phyloP scores from a whole-genome alignment of 306 rosid species.

The Acacia acuminata region DNA sequence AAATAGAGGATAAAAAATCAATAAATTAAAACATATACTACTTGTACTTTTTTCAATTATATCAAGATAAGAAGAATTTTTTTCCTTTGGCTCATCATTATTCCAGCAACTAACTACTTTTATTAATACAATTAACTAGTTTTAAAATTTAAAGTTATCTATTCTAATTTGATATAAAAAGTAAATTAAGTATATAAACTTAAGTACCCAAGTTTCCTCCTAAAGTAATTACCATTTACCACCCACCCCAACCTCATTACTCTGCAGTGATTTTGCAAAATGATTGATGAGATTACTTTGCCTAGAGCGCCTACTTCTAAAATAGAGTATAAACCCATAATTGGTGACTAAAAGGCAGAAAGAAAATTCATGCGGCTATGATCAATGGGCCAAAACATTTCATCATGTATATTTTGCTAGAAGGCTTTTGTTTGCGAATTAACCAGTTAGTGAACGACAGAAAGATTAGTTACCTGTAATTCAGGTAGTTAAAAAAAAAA shows the following conservation, averaged over 20 bases:
- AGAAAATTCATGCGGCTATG: not conserved
- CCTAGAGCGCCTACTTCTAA: not conserved
- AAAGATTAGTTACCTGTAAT: not conserved
- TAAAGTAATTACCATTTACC: not conserved
- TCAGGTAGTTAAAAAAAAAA: not conserved
- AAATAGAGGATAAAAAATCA: not conserved
- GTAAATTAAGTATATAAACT: not conserved
- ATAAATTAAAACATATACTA: not conserved
- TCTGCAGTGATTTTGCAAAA: not conserved
- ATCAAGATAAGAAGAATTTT: not conserved
- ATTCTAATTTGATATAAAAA: not conserved
- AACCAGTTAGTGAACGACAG: not conserved
- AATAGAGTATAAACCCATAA: not conserved
- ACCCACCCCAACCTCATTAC: not conserved
- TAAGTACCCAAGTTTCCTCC: not conserved
- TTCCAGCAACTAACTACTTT: not conserved
- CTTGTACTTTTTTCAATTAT: not conserved
- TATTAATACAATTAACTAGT: not conserved
- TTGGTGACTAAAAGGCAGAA: not conserved
- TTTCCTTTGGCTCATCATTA: not conserved
- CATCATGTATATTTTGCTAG: not conserved
- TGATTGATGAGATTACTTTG: not conserved
- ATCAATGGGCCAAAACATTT: not conserved
- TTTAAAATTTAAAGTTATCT: not conserved
- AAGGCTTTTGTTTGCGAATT: not conserved